Conservation (phyloP, 441 rosid genomes). For the Adansonia madagascariensis region DNA sequence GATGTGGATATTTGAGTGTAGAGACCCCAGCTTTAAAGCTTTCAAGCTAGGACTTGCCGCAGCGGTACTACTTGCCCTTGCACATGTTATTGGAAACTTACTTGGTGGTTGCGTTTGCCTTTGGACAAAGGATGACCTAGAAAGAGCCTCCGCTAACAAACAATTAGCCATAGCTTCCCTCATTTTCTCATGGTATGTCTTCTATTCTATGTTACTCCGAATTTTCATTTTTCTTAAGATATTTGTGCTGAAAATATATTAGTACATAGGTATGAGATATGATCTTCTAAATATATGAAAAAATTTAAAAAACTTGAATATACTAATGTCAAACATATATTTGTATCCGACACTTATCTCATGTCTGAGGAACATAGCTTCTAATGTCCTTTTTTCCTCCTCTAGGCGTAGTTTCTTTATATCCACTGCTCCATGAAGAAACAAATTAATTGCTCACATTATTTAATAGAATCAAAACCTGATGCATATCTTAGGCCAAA, state of each 20-base stretch:
- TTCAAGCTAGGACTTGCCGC: slow-evolving; percentile 81
- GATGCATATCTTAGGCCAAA: neutral
- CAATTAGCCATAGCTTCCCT: slow-evolving; percentile 81
- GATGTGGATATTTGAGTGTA: slow-evolving; percentile 74
- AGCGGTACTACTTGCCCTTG: slow-evolving; percentile 54
- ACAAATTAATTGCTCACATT: neutral
- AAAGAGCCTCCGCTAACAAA: slow-evolving; percentile 58
- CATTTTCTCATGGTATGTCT: slow-evolving; percentile 73
- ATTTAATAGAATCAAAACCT: neutral
- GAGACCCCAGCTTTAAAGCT: slow-evolving; percentile 76
- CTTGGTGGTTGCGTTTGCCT: slow-evolving; percentile 84
- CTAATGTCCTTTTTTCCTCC: neutral
- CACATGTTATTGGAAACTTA: slow-evolving; percentile 65
- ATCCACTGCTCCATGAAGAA: neutral
- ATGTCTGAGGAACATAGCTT: too few species aligned
- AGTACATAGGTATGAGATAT: too few species aligned
- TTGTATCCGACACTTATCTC: too few species aligned
- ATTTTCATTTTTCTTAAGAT: too few species aligned
- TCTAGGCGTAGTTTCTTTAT: neutral
- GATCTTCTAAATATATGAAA: too few species aligned
- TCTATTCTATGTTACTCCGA: too few species aligned
- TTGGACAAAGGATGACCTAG: slow-evolving; percentile 55
- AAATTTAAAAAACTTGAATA: too few species aligned
- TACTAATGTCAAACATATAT: too few species aligned
- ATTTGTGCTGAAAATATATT: too few species aligned